These are phyloP conservation scores for Zygoascus tannicola DNA, from an alignment of 805 yeast species.

Conservation along the genomic window DNA sequence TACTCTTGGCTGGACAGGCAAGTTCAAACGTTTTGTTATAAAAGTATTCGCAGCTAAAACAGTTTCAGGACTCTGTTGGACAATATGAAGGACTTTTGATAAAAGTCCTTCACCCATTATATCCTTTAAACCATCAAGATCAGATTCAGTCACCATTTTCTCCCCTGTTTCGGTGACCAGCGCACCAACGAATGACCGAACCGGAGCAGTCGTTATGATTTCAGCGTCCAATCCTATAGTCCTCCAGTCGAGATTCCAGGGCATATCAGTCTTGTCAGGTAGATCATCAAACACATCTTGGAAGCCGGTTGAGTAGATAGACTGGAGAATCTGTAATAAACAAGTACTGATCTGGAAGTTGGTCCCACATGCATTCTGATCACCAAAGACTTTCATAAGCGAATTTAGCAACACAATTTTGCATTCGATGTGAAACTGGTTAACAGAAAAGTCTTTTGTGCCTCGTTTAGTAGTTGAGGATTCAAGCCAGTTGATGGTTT, in stretches of 20 bases:
- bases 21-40: conserved; percentile 1
- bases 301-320: conserved; percentile 15
- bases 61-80: conserved; percentile 16
- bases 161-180: conserved; percentile 12
- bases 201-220: background rate
- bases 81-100: conserved; percentile 15
- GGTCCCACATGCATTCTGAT: conserved; percentile 10
- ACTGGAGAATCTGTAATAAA: conserved; percentile 14
- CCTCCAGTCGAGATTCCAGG: conserved; percentile 17
- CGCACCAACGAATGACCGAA: conserved; percentile 5
- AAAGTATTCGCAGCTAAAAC: conserved; percentile 18
- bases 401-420: conserved; percentile 18
- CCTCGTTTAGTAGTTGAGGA: background rate
- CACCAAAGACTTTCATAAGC: conserved; percentile 14
- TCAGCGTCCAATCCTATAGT: conserved; percentile 5
- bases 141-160: conserved; percentile 12
- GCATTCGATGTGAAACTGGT: conserved; percentile 26
- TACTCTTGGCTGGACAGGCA: background rate
- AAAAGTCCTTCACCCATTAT: conserved; percentile 13
- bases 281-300: conserved; percentile 6
- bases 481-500: background rate
- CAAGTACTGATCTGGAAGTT: conserved; percentile 10
- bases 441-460: conserved; percentile 16
- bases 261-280: conserved; percentile 10
- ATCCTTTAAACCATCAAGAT: conserved; percentile 20